Conservation (phyloP, 1,284 basidiomycete species). For the Trametes polyzona region DNA sequence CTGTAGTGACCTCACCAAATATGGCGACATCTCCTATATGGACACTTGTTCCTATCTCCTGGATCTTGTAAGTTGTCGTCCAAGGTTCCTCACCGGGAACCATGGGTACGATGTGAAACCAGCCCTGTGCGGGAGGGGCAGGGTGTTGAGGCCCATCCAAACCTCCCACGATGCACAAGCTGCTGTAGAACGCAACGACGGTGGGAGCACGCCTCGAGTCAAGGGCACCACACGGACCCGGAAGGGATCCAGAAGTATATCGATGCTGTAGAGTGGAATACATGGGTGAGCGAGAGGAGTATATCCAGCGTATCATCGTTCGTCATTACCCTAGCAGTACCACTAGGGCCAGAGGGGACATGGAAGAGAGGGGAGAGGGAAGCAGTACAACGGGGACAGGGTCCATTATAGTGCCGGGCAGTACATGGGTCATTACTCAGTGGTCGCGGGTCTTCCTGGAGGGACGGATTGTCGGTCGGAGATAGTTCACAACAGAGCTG, state of each 20-base stretch:
- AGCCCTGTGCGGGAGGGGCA: no score
- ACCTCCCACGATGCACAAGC: no score
- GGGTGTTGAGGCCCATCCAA: no score
- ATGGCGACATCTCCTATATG: no score
- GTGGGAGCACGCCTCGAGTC: no score
- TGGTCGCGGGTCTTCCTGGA: slow-evolving; percentile 81
- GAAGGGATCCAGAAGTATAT: background rate
- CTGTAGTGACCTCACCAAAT: no score
- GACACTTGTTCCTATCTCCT: no score
- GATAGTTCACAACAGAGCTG: background rate
- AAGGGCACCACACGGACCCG: no score
- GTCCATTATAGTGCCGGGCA: background rate
- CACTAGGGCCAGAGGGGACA: background rate
- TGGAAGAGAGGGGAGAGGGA: background rate
- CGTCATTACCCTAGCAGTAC: background rate
- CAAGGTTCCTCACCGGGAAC: no score
- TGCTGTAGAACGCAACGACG: no score
- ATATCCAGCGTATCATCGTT: background rate
- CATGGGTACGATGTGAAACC: no score
- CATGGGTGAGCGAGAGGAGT: slow-evolving; percentile 1
- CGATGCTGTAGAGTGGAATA: background rate
- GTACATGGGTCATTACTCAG: slow-evolving; percentile 44
- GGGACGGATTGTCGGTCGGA: background rate
- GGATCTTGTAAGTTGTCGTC: no score
- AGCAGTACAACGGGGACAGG: background rate